These are phyloP conservation scores for Lentinula novae-zelandiae DNA, from an alignment of 1,284 basidiomycete genomes.

Conservation along the genomic window DNA sequence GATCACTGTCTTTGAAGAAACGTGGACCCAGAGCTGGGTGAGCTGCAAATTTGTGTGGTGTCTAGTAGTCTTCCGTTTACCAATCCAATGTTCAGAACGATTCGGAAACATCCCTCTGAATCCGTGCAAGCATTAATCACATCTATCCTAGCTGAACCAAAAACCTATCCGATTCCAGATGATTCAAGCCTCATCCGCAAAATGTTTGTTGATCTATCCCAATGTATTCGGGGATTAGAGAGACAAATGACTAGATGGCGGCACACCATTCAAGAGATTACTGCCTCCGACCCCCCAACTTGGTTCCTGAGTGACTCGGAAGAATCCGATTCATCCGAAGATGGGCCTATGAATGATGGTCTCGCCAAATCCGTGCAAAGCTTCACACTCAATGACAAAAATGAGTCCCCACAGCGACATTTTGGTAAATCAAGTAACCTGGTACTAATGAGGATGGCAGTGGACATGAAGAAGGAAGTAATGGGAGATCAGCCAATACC, in stretches of 20 bases:
- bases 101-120: slow-evolving; percentile 5
- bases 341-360: neutral
- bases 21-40: slow-evolving; percentile 6
- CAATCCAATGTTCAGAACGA: neutral
- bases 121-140: slow-evolving; percentile 6
- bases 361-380: neutral
- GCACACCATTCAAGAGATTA: neutral
- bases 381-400: slow-evolving; percentile 2
- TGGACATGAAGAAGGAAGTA: slow-evolving; percentile 6
- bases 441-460: slow-evolving; percentile 8
- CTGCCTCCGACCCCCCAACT: neutral
- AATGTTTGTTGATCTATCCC: slow-evolving; percentile 12
- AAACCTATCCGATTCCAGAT: slow-evolving; percentile 11
- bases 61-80: neutral
- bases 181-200: slow-evolving; percentile 4
- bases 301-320: neutral
- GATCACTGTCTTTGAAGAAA: neutral
- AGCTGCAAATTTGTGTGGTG: neutral
- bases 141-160: slow-evolving; percentile 10
- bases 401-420: neutral
- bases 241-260: slow-evolving; percentile 1
- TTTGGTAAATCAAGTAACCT: slow-evolving; percentile 11
- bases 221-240: slow-evolving; percentile 9
- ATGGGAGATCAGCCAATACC: neutral
- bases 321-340: slow-evolving; percentile 1